Conservation (phyloP, 768 basidiomycete genomes). For the Rhodosporidiobolus odoratus region DNA sequence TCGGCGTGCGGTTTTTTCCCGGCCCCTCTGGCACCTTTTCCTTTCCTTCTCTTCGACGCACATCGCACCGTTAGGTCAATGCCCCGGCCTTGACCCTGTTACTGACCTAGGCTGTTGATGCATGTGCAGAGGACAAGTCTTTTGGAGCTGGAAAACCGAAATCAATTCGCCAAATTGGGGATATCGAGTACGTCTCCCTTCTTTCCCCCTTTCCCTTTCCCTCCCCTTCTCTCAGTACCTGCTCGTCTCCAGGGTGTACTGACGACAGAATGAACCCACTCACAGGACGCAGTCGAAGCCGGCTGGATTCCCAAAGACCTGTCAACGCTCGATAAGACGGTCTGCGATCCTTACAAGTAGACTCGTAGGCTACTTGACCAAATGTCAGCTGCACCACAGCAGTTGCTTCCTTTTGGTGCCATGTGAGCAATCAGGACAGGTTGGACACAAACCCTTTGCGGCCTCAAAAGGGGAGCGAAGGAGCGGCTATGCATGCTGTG, state of each 20-base stretch:
- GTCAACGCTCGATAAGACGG: not conserved
- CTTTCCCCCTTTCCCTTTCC: no score
- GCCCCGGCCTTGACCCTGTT: not conserved
- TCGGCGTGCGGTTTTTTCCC: constrained; percentile 7
- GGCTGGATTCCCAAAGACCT: constrained; percentile 9
- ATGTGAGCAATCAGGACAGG: no score
- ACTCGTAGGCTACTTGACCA: no score
- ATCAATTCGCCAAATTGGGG: constrained; percentile 2
- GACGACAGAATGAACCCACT: not conserved
- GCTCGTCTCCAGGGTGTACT: no score
- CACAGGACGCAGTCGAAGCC: not conserved
- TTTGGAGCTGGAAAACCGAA: constrained; percentile 24
- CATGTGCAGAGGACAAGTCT: constrained; percentile 12
- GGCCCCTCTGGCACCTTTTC: not conserved
- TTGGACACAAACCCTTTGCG: no score
- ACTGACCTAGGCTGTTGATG: no score
- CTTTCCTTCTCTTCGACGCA: not conserved
- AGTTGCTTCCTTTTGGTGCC: no score
- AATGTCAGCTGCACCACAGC: no score
- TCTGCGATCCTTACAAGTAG: not conserved
- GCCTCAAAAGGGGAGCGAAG: no score
- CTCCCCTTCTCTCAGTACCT: not conserved
- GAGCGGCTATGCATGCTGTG: no score
- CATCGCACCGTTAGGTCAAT: no score
- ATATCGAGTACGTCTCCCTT: constrained; percentile 5